Conservation (phyloP, 176 grass and related monocot genomes). For the Zoysia japonica region DNA sequence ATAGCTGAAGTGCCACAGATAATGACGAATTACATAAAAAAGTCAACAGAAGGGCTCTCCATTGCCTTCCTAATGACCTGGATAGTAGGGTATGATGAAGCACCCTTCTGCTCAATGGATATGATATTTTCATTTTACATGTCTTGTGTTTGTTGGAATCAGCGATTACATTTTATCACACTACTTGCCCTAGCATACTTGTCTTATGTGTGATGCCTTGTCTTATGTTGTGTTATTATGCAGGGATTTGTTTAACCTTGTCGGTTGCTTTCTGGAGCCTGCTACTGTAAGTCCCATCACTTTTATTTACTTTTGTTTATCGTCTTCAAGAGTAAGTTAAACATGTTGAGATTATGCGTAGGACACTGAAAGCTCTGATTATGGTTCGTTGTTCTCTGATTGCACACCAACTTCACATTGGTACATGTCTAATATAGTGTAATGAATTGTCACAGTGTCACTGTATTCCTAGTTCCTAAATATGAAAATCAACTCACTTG, state of each 20-base stretch:
- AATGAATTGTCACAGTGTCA: neutral
- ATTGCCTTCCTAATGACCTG: constrained; percentile 84
- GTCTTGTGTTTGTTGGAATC: neutral
- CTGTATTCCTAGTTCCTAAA: neutral
- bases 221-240: constrained; percentile 16
- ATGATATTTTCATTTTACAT: constrained; percentile 28
- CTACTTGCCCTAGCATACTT: neutral
- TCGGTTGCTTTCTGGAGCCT: constrained; percentile 86
- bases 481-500: constrained; percentile 21
- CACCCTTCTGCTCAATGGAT: constrained; percentile 7
- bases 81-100: constrained; percentile 76
- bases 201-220: neutral
- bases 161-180: neutral
- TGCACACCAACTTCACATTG: neutral
- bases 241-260: constrained; percentile 95
- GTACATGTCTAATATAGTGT: neutral
- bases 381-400: neutral
- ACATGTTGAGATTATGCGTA: constrained; percentile 5
- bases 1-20: constrained; percentile 90
- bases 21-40: constrained; percentile 72
- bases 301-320: neutral
- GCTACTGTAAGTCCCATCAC: constrained; percentile 70
- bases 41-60: constrained; percentile 90
- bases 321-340: constrained; percentile 10
- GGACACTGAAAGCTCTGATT: neutral